Evolutionary conservation across 148 eudicot species (phyloP), one percentile per base, ranked within the genome.

Genomic region (Persicaria maculosa): DNA sequence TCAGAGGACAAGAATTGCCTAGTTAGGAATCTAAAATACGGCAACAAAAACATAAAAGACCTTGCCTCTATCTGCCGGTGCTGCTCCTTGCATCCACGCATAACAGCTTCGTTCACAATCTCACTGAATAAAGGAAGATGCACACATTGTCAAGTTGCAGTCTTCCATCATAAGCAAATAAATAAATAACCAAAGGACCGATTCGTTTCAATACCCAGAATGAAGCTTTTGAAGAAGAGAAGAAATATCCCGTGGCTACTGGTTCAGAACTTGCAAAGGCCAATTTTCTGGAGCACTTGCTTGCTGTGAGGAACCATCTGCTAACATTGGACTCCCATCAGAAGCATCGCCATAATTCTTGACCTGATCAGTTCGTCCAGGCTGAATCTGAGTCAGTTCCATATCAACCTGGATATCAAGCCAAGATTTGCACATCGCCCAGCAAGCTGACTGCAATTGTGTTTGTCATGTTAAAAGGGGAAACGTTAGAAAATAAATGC

Each of bases 381-480:
- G 97, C 77, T 86, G 92, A 77, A 81, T 36, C 44, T 85, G 84
- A n/a, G 86, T 86, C 79, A 92, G 70, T 71, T 89, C 84, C 82
- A 86, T 80, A 79, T 95, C 99, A 75, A 95, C 88, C 78, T 86
- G 92, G 72, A 90, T 88, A 78, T 92, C 91, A 75, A 95, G 89
- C 99, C 99, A 95, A 71, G 99, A 90, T 85, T 89, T 95, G 80
- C 96, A 90, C 87, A 95, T 84, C 57, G 93, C 96, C 96, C 99
- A 95, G 85, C 97, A 95, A 70, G 99, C 97, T 80, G 97, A 92
- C 97, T 95, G 88, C 85, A 84, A 65, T 59, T 78, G 68, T 74
- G 52, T 11, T 25, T 43, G 64, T 61, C 1, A 73, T 25, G 16
- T 19, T 4, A 75, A 64, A 31, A 43, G 50, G 44, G 44, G 19